Conservation (phyloP, 2,329 filamentous ascomycete species). For the Reticulascus tulasneorum region DNA sequence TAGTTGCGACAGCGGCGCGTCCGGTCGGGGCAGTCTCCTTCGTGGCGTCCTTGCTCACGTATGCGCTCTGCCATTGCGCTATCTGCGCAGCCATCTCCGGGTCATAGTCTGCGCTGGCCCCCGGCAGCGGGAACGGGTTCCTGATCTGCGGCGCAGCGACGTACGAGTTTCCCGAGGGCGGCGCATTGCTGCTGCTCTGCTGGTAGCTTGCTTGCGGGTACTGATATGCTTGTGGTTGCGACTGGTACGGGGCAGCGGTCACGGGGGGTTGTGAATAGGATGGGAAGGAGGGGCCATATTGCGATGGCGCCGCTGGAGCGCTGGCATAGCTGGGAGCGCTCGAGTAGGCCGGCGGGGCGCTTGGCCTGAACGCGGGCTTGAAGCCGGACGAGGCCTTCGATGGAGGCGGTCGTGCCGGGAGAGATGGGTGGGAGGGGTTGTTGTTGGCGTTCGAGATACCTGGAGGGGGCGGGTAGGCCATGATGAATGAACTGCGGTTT, state of each 20-base stretch:
- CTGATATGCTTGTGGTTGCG: constrained; percentile 19
- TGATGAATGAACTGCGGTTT: constrained; percentile 55
- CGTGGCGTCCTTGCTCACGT: constrained; percentile 60
- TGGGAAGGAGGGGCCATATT: constrained; percentile 41
- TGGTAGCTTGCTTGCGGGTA: constrained; percentile 28
- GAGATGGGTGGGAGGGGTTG: constrained; percentile 52
- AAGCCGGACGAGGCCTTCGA: constrained; percentile 40
- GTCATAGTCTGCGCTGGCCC: constrained; percentile 49
- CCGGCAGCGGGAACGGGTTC: constrained; percentile 74
- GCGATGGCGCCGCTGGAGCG: constrained; percentile 30
- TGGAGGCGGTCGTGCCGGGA: constrained; percentile 74
- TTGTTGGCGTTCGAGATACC: constrained; percentile 49
- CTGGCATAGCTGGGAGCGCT: constrained; percentile 27
- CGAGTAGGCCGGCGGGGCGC: constrained; percentile 35
- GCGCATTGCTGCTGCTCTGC: constrained; percentile 26
- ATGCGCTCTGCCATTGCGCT: constrained; percentile 91
- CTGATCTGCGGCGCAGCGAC: constrained; percentile 63
- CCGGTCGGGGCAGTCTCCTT: constrained; percentile 17
- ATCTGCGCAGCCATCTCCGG: constrained; percentile 88
- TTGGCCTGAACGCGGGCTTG: constrained; percentile 47
- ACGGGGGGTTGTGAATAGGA: constrained; percentile 29
- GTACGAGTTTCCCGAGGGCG: constrained; percentile 31
- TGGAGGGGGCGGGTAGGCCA: constrained; percentile 86
- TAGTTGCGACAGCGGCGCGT: constrained; percentile 24
- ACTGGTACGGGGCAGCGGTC: constrained; percentile 15